Conservation (phyloP, 495 filamentous ascomycete genomes). For the Penicillium manginii region DNA sequence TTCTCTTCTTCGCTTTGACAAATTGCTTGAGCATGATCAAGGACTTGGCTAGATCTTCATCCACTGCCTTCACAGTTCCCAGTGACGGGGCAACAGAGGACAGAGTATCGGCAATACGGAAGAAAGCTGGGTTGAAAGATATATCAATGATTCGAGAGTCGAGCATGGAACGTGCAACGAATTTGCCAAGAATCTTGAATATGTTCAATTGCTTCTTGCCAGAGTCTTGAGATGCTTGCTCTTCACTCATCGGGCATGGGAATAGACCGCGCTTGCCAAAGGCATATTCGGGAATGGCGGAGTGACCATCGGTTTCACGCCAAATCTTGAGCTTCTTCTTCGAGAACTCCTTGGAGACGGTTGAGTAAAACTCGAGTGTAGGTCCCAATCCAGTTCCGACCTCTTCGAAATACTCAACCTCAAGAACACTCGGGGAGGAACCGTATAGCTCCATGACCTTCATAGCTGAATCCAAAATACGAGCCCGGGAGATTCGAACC, state of each 20-base stretch:
- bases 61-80: slow-evolving; percentile 89
- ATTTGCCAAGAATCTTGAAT: slow-evolving; percentile 95
- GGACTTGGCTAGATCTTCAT: slow-evolving; percentile 82
- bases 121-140: slow-evolving; percentile 96
- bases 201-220: slow-evolving; percentile 82
- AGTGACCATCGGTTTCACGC: slow-evolving; percentile 84
- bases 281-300: slow-evolving; percentile 74
- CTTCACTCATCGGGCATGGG: slow-evolving; percentile 86
- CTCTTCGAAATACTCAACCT: slow-evolving; percentile 99
- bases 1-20: slow-evolving; percentile 74
- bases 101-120: slow-evolving; percentile 83
- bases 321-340: slow-evolving; percentile 96
- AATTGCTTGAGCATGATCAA: slow-evolving; percentile 89
- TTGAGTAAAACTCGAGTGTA: slow-evolving; percentile 98
- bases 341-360: slow-evolving; percentile 95
- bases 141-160: slow-evolving; percentile 98
- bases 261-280: slow-evolving; percentile 87
- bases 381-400: slow-evolving; percentile 96
- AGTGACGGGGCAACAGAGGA: slow-evolving; percentile 80
- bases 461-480: slow-evolving; percentile 93
- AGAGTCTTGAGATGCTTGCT: slow-evolving; percentile 71
- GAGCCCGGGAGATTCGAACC: slow-evolving; percentile 88
- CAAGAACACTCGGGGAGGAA: slow-evolving; percentile 88
- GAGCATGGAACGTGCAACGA: slow-evolving; percentile 97
- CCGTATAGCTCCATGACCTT: slow-evolving; percentile 99